Percentiles rank a stretch among this genome's conserved stretches.
These are phyloP conservation scores for Teunomyces funiuensis DNA, from an alignment of 805 yeast genomes.

Conservation along the genomic window DNA sequence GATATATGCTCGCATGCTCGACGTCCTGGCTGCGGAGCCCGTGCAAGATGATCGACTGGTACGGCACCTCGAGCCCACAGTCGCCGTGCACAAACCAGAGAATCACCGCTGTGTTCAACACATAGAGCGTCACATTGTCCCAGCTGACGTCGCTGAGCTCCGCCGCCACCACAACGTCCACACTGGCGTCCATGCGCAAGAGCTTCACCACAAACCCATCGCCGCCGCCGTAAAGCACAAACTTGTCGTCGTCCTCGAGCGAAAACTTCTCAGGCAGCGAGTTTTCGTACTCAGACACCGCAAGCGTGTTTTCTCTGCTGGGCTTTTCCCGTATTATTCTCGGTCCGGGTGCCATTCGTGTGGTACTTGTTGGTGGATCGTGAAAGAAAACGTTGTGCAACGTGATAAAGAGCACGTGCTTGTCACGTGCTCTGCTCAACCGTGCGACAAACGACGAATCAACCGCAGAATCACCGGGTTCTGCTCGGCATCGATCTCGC, in stretches of 20 bases:
- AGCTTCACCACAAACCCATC: slow-evolving; percentile 14
- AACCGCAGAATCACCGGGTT: slow-evolving; percentile 40
- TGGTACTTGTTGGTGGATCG: too few species aligned
- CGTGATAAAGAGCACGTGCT: slow-evolving; percentile 1
- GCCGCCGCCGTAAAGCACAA: slow-evolving; percentile 43
- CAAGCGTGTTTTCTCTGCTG: slow-evolving; percentile 42
- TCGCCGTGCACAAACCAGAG: slow-evolving; percentile 25
- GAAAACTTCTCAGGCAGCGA: slow-evolving; percentile 42
- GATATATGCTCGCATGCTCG: slow-evolving; percentile 19
- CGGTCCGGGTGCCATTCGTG: slow-evolving; percentile 6
- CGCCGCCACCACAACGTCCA: slow-evolving; percentile 12
- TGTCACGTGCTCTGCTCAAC: neutral
- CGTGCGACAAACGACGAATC: slow-evolving; percentile 34
- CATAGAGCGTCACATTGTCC: slow-evolving; percentile 24
- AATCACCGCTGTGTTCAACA: slow-evolving; percentile 34
- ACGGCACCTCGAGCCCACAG: slow-evolving; percentile 35
- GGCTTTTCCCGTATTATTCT: slow-evolving; percentile 28
- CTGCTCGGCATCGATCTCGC: slow-evolving; percentile 30
- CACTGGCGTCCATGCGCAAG: slow-evolving; percentile 15
- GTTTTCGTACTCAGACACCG: slow-evolving; percentile 29
- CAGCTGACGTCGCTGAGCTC: slow-evolving; percentile 10
- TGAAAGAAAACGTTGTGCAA: too few species aligned
- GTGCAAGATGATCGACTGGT: slow-evolving; percentile 32
- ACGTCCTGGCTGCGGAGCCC: slow-evolving; percentile 25
- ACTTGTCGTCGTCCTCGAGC: slow-evolving; percentile 36